phyloP scores from a whole-genome alignment of 176 grass and related monocot species.

The Rhipidocladum racemiflorum region DNA sequence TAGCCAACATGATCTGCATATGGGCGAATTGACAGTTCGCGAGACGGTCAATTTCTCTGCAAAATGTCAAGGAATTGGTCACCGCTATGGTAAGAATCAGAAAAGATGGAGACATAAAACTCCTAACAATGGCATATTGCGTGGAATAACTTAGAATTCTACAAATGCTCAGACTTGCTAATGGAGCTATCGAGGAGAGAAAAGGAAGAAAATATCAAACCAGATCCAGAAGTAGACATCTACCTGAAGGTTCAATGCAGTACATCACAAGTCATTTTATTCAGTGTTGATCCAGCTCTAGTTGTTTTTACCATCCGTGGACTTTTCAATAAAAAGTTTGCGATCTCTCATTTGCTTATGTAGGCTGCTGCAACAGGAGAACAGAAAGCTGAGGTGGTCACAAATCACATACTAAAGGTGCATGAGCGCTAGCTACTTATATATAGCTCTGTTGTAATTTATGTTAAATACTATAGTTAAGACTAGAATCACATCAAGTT shows the following conservation, averaged over 20 bases:
- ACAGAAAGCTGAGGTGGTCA: conserved; percentile 69
- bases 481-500: neutral
- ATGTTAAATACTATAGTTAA: neutral
- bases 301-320: neutral
- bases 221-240: conserved; percentile 71
- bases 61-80: conserved; percentile 69
- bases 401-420: conserved; percentile 86
- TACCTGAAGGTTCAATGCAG: conserved; percentile 67
- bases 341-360: neutral
- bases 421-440: neutral
- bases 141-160: conserved; percentile 8
- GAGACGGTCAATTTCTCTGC: conserved; percentile 72
- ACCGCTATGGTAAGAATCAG: conserved; percentile 45
- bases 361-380: conserved; percentile 69
- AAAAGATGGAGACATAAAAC: neutral
- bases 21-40: conserved; percentile 68
- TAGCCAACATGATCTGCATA: conserved; percentile 77
- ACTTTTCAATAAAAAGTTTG: neutral
- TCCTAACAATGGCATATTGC: neutral
- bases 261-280: neutral
- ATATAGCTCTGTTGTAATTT: neutral
- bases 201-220: conserved; percentile 72
- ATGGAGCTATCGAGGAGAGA: conserved; percentile 73
- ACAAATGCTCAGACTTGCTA: conserved; percentile 47
- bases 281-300: neutral